phyloP scores from a whole-genome alignment of 2,329 filamentous ascomycete species.

The Pseudogymnoascus sp. region DNA sequence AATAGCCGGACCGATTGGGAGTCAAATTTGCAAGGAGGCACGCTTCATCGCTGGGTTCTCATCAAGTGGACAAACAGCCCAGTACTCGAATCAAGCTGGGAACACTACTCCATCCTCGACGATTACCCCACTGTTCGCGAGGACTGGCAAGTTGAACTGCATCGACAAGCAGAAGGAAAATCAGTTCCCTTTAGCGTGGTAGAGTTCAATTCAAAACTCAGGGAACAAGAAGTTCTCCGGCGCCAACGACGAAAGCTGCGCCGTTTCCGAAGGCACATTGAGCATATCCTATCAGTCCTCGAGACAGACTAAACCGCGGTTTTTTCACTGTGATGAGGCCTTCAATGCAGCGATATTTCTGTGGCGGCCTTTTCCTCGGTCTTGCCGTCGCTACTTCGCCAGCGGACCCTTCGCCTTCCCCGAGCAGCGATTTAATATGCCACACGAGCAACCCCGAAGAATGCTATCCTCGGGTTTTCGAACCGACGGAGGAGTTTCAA shows the following conservation, averaged over 20 bases:
- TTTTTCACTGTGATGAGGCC: not conserved
- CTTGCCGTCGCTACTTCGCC: conserved; percentile 11
- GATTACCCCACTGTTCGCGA: conserved; percentile 21
- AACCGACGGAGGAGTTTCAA: conserved; percentile 57
- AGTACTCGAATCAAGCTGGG: conserved; percentile 26
- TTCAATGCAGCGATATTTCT: conserved; percentile 8
- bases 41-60: conserved; percentile 23
- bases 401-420: conserved; percentile 15
- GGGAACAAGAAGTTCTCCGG: conserved; percentile 20
- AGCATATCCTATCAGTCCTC: conserved; percentile 23
- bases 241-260: conserved; percentile 21
- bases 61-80: conserved; percentile 29
- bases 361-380: not conserved
- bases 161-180: conserved; percentile 23
- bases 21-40: conserved; percentile 13
- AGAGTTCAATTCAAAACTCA: conserved; percentile 21
- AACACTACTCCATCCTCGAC: conserved; percentile 18
- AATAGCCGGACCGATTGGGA: conserved; percentile 9
- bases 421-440: conserved; percentile 53
- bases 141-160: conserved; percentile 22
- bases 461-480: conserved; percentile 58
- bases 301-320: not conserved
- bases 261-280: conserved; percentile 22
- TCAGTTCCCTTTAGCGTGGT: conserved; percentile 23
- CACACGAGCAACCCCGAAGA: conserved; percentile 50